Percentiles rank a stretch among this genome's conserved stretches.
These are phyloP conservation scores for Emericellopsis cladophorae DNA, from an alignment of 2,329 filamentous ascomycete species.

Conservation along the genomic window DNA sequence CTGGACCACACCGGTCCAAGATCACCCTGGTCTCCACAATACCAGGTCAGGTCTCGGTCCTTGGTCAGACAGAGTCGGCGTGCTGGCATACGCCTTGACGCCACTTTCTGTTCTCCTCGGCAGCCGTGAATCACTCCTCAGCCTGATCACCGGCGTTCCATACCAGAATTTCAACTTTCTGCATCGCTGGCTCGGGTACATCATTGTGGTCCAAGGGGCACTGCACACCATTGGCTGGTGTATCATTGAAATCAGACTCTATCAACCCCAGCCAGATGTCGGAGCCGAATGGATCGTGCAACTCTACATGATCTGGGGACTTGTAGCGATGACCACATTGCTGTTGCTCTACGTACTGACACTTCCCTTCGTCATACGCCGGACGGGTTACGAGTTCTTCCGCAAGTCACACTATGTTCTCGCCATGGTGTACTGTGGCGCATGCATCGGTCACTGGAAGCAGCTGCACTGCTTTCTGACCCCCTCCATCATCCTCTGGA, in stretches of 20 bases:
- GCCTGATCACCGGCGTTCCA: conserved; percentile 56
- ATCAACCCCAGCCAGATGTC: conserved; percentile 56
- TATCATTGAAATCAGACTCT: conserved; percentile 51
- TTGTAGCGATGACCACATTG: conserved; percentile 54
- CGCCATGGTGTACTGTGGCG: conserved; percentile 61
- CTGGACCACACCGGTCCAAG: conserved; percentile 58
- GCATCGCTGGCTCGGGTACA: conserved; percentile 62
- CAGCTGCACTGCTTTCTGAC: conserved; percentile 50
- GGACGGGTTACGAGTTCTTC: conserved; percentile 68
- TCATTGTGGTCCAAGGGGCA: conserved; percentile 55
- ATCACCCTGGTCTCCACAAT: conserved; percentile 40
- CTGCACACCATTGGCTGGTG: conserved; percentile 63
- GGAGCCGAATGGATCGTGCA: conserved; percentile 46
- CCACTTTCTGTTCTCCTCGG: conserved; percentile 55
- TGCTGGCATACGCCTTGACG: conserved; percentile 61
- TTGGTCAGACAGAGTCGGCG: conserved; percentile 56
- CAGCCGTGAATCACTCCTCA: conserved; percentile 57
- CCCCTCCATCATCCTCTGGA: conserved; percentile 44
- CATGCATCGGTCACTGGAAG: conserved; percentile 62
- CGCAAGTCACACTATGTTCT: conserved; percentile 61
- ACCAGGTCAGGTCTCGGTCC: conserved; percentile 53
- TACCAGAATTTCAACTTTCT: conserved; percentile 70
- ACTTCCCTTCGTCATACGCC: conserved; percentile 39
- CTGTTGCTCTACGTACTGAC: conserved; percentile 48
- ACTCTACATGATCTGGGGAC: conserved; percentile 60